Percentiles rank a stretch among this genome's conserved stretches.
These are phyloP conservation scores for Malus asiatica DNA, from an alignment of 306 rosid genomes.

Conservation along the genomic window DNA sequence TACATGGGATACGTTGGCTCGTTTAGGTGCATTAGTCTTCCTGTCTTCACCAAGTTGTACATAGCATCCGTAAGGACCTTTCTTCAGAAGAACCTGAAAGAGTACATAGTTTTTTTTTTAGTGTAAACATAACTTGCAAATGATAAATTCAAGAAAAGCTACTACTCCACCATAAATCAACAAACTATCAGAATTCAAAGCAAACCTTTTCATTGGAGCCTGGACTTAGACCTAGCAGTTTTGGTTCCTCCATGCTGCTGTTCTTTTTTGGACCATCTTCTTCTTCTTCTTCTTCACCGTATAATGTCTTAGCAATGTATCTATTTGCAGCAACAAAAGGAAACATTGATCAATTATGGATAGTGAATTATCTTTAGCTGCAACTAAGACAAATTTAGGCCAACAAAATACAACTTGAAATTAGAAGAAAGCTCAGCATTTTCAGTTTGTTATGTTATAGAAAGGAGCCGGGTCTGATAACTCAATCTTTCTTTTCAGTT, in stretches of 20 bases:
- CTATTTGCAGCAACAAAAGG: constrained; percentile 41
- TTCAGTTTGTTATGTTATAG: neutral
- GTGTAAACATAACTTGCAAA: constrained; percentile 7
- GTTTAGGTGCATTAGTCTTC: constrained; percentile 65
- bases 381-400: neutral
- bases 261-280: constrained; percentile 34
- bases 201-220: constrained; percentile 70
- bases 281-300: constrained; percentile 52
- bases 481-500: neutral
- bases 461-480: neutral
- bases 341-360: neutral
- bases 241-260: constrained; percentile 56
- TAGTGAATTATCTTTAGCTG: neutral
- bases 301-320: constrained; percentile 79
- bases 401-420: neutral
- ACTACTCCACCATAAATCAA: constrained; percentile 2
- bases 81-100: constrained; percentile 75
- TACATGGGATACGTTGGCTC: constrained; percentile 80
- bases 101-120: neutral
- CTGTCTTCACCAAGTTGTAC: constrained; percentile 94
- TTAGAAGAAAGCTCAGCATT: neutral
- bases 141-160: constrained; percentile 13
- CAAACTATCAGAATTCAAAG: constrained; percentile 2
- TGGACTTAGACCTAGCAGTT: constrained; percentile 58
- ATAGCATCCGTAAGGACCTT: constrained; percentile 82